phyloP scores from a whole-genome alignment of 108 stramenopile genomes.

The Chaetoceros muelleri region DNA sequence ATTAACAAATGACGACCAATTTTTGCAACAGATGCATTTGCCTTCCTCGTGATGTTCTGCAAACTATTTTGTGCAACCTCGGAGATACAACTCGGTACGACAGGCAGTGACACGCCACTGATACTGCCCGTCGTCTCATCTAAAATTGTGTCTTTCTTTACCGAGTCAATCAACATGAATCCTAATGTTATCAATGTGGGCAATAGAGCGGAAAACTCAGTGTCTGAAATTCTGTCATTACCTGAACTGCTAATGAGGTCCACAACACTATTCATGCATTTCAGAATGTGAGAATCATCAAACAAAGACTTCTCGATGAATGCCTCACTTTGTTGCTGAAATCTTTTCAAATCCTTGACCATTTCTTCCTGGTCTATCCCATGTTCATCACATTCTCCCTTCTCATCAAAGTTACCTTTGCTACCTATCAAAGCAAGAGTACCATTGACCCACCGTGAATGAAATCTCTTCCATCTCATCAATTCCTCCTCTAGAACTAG shows the following conservation, averaged over 20 bases:
- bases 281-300: slow-evolving; percentile 9
- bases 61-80: slow-evolving; percentile 8
- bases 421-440: background rate
- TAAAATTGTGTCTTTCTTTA: slow-evolving; percentile 17
- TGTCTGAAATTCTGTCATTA: too few relatives aligned
- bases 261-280: slow-evolving; percentile 19
- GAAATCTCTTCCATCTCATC: slow-evolving; percentile 7
- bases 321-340: background rate
- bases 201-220: slow-evolving; percentile 9
- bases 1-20: slow-evolving; percentile 18
- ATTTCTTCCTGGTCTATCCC: slow-evolving; percentile 28
- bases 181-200: slow-evolving; percentile 27
- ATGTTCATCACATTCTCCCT: slow-evolving; percentile 5
- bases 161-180: slow-evolving; percentile 29
- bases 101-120: slow-evolving; percentile 1
- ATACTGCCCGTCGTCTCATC: slow-evolving; percentile 7
- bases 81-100: slow-evolving; percentile 5
- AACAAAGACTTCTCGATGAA: background rate
- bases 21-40: slow-evolving; percentile 5
- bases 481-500: slow-evolving; percentile 30
- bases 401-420: background rate
- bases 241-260: slow-evolving; percentile 14
- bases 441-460: slow-evolving; percentile 9
- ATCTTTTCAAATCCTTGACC: slow-evolving; percentile 12
- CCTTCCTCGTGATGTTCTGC: background rate